Evolutionary conservation across 2,329 filamentous ascomycete species (phyloP), one percentile per base, ranked within the genome.

Genomic region (Penicillium decumbens): DNA sequence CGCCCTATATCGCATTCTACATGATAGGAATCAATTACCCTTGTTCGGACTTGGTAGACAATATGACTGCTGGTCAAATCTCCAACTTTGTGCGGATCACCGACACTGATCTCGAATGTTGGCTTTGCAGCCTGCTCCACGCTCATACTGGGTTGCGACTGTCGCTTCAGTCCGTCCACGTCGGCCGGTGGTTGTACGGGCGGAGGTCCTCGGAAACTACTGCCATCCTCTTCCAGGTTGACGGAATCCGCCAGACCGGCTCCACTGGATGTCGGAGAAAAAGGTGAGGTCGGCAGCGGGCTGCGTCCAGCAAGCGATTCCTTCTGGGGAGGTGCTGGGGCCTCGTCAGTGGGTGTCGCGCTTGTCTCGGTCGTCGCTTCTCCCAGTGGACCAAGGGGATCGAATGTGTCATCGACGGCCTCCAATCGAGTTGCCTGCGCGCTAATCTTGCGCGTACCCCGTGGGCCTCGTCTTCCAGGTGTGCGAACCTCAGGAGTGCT

Each of bases 1-100:
- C 20, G 15, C 8, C 15, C 28, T 10, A 12, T 29, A 9, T 13
- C 12, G 28, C 28, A 12, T 37, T 37, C 2, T 4, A 37, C 10
- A 20, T 3, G 33, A 12, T 12, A 20, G 15, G 32, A 37, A 37
- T 37, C 9, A 20, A 37, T 37, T 78, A 93, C 89, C 83, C 87
- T 93, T 50, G 93, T 98, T 64, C 88, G 82, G 57, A 98, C 93
- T 62, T 89, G 89, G 73, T 98, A 98, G 41, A 97, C 93, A 57
- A 95, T 98, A 71, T 98, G 93, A 56, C 91, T 95, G 70, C 88
- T 95, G 7, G 93, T 96, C 68, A 97, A 72, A 72, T 97, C 93
- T 51, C 93, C 93, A 59, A 98, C 92, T 75, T 97, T 98, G 73
- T 96, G 91, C 47, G 93, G 93, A 72, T 98, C 93, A 50, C 93